Percentiles rank a stretch among this genome's conserved stretches.
Evolutionary conservation across 495 filamentous ascomycete genomes (phyloP).

Genomic region (Pyronema domesticum): DNA sequence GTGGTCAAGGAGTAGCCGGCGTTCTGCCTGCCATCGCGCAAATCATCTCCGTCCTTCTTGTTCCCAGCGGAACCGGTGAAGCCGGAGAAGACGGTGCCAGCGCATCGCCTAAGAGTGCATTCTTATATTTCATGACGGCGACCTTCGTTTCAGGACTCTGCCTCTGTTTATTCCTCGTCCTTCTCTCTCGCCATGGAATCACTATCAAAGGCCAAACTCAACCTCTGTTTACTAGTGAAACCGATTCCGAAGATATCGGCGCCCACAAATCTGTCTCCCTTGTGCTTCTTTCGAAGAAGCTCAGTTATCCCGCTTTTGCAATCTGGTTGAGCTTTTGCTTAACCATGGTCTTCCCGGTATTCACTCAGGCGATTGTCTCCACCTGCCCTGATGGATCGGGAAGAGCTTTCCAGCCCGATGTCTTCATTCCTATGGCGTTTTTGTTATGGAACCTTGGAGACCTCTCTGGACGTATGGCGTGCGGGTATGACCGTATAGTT

Average conservation of each 20-base stretch:
- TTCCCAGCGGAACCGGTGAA: constrained; percentile 29
- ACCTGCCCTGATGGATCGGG: constrained; percentile 37
- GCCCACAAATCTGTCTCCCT: constrained; percentile 46
- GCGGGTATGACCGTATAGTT: constrained; percentile 43
- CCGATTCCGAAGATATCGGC: constrained; percentile 29
- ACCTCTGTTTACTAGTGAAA: not conserved
- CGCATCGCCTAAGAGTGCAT: constrained; percentile 49
- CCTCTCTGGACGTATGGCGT: constrained; percentile 53
- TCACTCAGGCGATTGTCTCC: constrained; percentile 58
- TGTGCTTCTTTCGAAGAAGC: constrained; percentile 47
- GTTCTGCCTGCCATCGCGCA: constrained; percentile 78
- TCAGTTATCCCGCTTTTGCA: constrained; percentile 49
- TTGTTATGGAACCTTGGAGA: constrained; percentile 91
- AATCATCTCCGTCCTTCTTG: constrained; percentile 61
- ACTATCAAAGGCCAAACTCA: constrained; percentile 1
- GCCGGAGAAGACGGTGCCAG: constrained; percentile 5
- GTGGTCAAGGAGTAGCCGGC: constrained; percentile 75
- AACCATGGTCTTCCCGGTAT: constrained; percentile 90
- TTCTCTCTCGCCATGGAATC: constrained; percentile 35
- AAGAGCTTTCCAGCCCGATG: constrained; percentile 46
- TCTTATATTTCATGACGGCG: constrained; percentile 81
- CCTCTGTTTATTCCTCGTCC: constrained; percentile 42
- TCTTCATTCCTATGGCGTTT: constrained; percentile 80
- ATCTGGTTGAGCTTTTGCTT: constrained; percentile 64
- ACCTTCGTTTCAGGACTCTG: constrained; percentile 42